These are phyloP conservation scores for Pythium vanterpoolii DNA, from an alignment of 352 stramenopile genomes.

Conservation along the genomic window DNA sequence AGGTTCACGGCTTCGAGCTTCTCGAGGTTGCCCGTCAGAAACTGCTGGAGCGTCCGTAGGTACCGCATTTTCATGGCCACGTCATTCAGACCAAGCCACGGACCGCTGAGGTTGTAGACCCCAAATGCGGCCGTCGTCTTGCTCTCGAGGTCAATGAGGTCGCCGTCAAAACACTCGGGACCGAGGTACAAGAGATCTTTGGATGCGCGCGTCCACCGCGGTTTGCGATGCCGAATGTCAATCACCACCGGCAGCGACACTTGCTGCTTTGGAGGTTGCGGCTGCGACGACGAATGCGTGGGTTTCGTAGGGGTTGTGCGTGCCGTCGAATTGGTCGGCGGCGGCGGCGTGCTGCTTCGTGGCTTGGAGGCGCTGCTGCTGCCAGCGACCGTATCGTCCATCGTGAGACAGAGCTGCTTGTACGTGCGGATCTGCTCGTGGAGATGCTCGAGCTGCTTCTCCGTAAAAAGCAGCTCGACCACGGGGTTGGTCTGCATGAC, in stretches of 20 bases:
- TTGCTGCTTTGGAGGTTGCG: not conserved
- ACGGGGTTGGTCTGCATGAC: slow-evolving; percentile 39
- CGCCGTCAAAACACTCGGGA: slow-evolving; percentile 61
- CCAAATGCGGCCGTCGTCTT: slow-evolving; percentile 57
- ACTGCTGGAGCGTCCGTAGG: slow-evolving; percentile 68
- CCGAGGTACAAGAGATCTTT: slow-evolving; percentile 57
- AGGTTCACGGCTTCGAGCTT: slow-evolving; percentile 45
- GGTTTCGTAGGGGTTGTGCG: not conserved
- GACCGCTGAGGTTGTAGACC: slow-evolving; percentile 50
- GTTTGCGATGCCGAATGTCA: slow-evolving; percentile 28
- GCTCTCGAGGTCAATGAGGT: slow-evolving; percentile 53
- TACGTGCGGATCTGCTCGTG: slow-evolving; percentile 86
- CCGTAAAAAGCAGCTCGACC: slow-evolving; percentile 64
- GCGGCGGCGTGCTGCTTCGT: slow-evolving; percentile 10
- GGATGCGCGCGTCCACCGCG: slow-evolving; percentile 58
- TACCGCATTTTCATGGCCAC: slow-evolving; percentile 72
- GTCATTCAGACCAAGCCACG: slow-evolving; percentile 66
- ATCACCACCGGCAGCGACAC: slow-evolving; percentile 7
- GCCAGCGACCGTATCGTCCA: slow-evolving; percentile 54
- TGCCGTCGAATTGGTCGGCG: not conserved
- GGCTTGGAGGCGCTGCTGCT: slow-evolving; percentile 1
- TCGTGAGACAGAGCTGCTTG: slow-evolving; percentile 80
- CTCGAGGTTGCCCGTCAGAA: slow-evolving; percentile 57
- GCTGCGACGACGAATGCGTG: not conserved
- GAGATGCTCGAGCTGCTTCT: slow-evolving; percentile 80